Conservation (phyloP, 2,329 filamentous ascomycete genomes). For the Hawksworthiomyces lignivorus region DNA sequence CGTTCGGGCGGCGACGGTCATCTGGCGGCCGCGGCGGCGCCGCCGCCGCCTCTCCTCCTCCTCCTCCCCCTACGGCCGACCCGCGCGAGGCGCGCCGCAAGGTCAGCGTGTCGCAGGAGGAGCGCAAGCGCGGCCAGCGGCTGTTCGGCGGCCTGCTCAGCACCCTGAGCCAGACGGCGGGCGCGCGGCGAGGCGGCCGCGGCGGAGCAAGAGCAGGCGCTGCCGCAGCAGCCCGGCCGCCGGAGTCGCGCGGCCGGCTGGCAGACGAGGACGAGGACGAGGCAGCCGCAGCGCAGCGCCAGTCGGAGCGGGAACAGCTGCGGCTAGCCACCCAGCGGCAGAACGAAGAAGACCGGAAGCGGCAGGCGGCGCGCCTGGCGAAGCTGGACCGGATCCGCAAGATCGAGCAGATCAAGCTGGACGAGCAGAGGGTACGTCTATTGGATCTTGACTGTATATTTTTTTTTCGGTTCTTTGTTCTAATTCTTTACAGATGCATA, state of each 20-base stretch:
- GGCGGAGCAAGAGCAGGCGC: slow-evolving; percentile 74
- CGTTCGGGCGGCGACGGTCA: not conserved
- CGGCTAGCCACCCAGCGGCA: slow-evolving; percentile 67
- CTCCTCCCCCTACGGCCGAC: no score
- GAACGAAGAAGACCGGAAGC: slow-evolving; percentile 61
- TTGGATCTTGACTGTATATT: not conserved
- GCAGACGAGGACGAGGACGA: slow-evolving; percentile 54
- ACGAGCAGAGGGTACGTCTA: slow-evolving; percentile 64
- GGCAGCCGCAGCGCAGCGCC: slow-evolving; percentile 61
- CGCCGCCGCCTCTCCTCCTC: not conserved
- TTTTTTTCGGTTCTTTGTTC: slow-evolving; percentile 11
- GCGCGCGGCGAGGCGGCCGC: slow-evolving; percentile 52
- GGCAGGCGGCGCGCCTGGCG: slow-evolving; percentile 58
- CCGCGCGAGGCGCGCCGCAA: slow-evolving; percentile 7
- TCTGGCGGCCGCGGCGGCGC: not conserved
- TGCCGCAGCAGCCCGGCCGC: slow-evolving; percentile 67
- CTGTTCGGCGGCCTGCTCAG: slow-evolving; percentile 77
- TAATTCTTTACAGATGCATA: slow-evolving; percentile 54
- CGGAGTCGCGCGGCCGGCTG: slow-evolving; percentile 33
- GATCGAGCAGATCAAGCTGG: slow-evolving; percentile 65
- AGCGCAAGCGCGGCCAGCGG: slow-evolving; percentile 76
- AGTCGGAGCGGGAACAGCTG: slow-evolving; percentile 57
- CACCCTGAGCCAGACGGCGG: slow-evolving; percentile 64
- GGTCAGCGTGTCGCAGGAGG: slow-evolving; percentile 50
- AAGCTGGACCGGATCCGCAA: slow-evolving; percentile 53